A percentile compares a stretch with the other conserved stretches of the same genome.
phyloP scores from a whole-genome alignment of 768 basidiomycete genomes.

The Dentipellis sp. region DNA sequence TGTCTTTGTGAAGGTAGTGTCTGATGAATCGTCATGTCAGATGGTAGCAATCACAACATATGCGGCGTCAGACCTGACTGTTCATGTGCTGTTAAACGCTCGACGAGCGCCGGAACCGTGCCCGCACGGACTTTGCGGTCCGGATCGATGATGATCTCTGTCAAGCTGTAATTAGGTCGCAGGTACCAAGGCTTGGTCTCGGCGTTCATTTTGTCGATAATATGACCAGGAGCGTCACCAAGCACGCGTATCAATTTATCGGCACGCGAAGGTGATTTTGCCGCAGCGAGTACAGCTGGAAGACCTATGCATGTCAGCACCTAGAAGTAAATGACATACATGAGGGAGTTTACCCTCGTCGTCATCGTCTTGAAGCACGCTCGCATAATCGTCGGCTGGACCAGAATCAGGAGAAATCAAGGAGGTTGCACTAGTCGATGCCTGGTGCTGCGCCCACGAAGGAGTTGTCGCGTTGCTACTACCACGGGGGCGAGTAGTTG shows the following conservation, averaged over 20 bases:
- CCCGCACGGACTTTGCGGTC: slow-evolving; percentile 84
- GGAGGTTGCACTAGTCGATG: neutral
- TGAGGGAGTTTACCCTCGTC: slow-evolving; percentile 14
- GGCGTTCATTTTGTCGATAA: slow-evolving; percentile 29
- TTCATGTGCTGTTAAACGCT: slow-evolving; percentile 87
- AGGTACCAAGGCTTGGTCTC: slow-evolving; percentile 74
- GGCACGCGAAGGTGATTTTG: slow-evolving; percentile 20
- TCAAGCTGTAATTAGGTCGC: slow-evolving; percentile 65
- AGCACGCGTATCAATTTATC: slow-evolving; percentile 63
- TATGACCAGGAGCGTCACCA: slow-evolving; percentile 44
- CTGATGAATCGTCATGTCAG: slow-evolving; percentile 25
- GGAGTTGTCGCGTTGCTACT: slow-evolving; percentile 6
- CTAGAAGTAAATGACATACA: neutral
- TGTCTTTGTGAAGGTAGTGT: slow-evolving; percentile 74
- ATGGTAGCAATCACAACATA: neutral
- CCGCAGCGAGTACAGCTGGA: slow-evolving; percentile 1
- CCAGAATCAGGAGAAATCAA: slow-evolving; percentile 1
- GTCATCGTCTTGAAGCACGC: slow-evolving; percentile 13
- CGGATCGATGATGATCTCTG: slow-evolving; percentile 78
- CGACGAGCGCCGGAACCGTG: slow-evolving; percentile 77
- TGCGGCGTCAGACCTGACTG: slow-evolving; percentile 50
- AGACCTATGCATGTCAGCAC: neutral
- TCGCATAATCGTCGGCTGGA: slow-evolving; percentile 8
- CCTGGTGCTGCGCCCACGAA: slow-evolving; percentile 5
- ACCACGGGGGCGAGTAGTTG: slow-evolving; percentile 1